These are phyloP conservation scores for Rhodosporidiobolus sp. DNA, from an alignment of 768 basidiomycete genomes.

Conservation along the genomic window DNA sequence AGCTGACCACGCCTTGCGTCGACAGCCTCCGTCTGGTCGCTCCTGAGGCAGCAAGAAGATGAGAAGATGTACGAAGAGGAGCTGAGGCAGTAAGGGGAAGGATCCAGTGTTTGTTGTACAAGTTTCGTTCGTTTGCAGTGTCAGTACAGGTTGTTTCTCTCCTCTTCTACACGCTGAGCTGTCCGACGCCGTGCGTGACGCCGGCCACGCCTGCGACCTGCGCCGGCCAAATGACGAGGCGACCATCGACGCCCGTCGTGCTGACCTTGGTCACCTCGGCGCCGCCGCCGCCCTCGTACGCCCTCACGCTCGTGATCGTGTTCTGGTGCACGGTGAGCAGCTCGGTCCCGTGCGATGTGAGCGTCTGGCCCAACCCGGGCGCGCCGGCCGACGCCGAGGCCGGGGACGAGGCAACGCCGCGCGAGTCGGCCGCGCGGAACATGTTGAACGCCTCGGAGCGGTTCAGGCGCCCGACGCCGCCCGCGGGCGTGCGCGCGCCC, in stretches of 20 bases:
- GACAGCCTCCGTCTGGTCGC: conserved; percentile 75
- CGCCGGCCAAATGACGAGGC: conserved; percentile 78
- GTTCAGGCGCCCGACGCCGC: conserved; percentile 69
- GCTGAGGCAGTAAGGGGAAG: background rate
- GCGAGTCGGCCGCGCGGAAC: conserved; percentile 85
- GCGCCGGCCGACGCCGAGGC: background rate
- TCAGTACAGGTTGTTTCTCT: background rate
- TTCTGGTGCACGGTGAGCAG: conserved; percentile 92
- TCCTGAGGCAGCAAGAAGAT: conserved; percentile 57
- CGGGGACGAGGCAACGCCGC: conserved; percentile 54
- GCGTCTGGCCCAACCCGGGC: conserved; percentile 39
- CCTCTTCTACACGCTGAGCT: conserved; percentile 11
- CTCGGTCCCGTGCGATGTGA: conserved; percentile 58
- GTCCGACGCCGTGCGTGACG: conserved; percentile 22
- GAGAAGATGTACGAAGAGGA: conserved; percentile 23
- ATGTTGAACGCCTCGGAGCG: conserved; percentile 81
- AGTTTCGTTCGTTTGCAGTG: background rate
- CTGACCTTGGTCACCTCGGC: conserved; percentile 69
- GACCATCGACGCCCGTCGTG: conserved; percentile 90
- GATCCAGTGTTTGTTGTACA: conserved; percentile 20
- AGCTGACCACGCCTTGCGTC: background rate
- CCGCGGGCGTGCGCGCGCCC: conserved; percentile 53
- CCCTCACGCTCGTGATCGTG: conserved; percentile 86
- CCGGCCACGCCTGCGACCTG: conserved; percentile 18
- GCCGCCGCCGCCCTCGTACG: conserved; percentile 64